Conservation (phyloP, 441 rosid genomes). For the Capsella rubella region DNA sequence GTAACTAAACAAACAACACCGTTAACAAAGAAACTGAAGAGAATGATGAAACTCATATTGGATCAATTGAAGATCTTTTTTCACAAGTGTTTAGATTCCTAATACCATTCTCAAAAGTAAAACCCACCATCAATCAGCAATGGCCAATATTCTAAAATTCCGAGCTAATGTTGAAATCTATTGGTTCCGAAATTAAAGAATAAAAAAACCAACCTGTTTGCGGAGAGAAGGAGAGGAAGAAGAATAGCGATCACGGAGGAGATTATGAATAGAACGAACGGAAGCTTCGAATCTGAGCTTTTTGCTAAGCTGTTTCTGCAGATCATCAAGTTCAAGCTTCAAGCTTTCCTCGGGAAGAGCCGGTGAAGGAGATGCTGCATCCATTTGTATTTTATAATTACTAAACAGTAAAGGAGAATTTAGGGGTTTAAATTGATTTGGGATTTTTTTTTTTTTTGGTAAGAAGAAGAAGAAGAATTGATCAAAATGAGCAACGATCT, state of each 20-base stretch:
- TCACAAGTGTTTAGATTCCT: too few species aligned
- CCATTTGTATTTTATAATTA: conserved; percentile 18
- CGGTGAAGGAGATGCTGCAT: conserved; percentile 17
- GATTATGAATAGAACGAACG: conserved; percentile 63
- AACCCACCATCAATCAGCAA: too few species aligned
- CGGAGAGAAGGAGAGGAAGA: conserved; percentile 73
- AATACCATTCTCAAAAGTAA: too few species aligned
- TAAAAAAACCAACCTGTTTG: conserved; percentile 51
- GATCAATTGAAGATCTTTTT: not conserved
- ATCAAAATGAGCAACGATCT: conserved; percentile 8
- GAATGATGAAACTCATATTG: not conserved
- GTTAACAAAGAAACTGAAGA: not conserved
- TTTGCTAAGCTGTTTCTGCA: conserved; percentile 77
- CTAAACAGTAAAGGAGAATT: not conserved
- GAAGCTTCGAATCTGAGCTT: conserved; percentile 81
- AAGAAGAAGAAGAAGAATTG: not conserved
- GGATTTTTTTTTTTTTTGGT: not conserved
- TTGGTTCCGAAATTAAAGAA: not conserved
- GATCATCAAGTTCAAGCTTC: conserved; percentile 69
- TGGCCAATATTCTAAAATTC: not conserved
- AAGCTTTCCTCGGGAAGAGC: conserved; percentile 55
- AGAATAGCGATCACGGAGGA: conserved; percentile 54
- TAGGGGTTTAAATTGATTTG: conserved; percentile 1
- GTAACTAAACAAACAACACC: not conserved
- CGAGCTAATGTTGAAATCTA: conserved; percentile 1